A percentile compares a stretch with the other conserved stretches of the same genome.
Conservation (phyloP, 208 protist species). For the Acanthamoeba culbertsoni region DNA sequence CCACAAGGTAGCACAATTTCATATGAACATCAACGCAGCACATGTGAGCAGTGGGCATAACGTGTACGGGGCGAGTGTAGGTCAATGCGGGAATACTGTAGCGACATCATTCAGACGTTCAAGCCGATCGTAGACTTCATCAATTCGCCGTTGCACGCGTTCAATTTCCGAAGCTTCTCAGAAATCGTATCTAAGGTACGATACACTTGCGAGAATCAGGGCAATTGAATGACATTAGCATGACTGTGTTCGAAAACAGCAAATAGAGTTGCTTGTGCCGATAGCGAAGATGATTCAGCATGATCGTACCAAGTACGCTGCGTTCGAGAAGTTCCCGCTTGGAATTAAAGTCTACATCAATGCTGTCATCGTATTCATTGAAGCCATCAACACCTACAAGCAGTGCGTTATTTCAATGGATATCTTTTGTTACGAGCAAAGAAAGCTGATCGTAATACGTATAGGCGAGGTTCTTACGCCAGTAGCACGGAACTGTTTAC, state of each 20-base stretch:
- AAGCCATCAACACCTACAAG: constrained; percentile 51
- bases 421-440: no score
- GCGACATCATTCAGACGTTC: constrained; percentile 36
- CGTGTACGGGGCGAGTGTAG: no score
- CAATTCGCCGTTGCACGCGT: not conserved
- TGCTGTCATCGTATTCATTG: not conserved
- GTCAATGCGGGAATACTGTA: constrained; percentile 52
- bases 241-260: not conserved
- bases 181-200: not conserved
- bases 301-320: not conserved
- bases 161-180: not conserved
- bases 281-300: constrained; percentile 53
- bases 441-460: no score
- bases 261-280: constrained; percentile 51
- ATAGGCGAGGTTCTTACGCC: not conserved
- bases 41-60: not conserved
- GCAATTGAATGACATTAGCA: no score
- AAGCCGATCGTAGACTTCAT: constrained; percentile 43
- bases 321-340: constrained; percentile 22
- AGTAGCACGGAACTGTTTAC: not conserved
- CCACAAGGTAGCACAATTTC: not conserved
- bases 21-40: not conserved
- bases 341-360: constrained; percentile 52
- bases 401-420: not conserved
- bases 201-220: no score